Evolutionary conservation across 768 basidiomycete genomes (phyloP).

Genomic region (Steccherinum ochraceum): DNA sequence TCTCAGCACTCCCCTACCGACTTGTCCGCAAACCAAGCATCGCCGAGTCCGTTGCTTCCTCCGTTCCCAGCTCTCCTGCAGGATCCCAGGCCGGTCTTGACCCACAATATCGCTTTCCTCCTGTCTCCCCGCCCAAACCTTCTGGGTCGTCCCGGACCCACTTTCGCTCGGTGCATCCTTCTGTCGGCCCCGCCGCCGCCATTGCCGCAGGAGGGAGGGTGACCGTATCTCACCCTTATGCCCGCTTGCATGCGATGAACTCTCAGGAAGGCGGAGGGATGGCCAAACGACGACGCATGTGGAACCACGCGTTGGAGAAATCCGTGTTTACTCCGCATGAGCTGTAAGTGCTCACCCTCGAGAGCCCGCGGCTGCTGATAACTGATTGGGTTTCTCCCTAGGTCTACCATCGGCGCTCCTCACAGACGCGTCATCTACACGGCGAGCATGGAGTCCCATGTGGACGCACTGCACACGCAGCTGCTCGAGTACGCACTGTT

Average conservation of each 20-base stretch:
- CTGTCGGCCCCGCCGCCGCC: conserved; percentile 1
- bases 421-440: conserved; percentile 66
- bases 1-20: not conserved
- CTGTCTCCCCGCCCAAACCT: not conserved
- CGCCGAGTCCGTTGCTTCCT: not conserved
- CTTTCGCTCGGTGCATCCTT: not conserved
- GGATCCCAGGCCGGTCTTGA: not conserved
- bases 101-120: conserved; percentile 1
- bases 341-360: conserved; percentile 36
- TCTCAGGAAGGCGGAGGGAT: conserved; percentile 28
- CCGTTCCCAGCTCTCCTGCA: not conserved
- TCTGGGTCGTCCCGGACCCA: not conserved
- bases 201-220: conserved; percentile 1
- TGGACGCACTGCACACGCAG: conserved; percentile 61
- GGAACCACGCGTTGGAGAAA: conserved; percentile 76
- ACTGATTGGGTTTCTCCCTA: conserved; percentile 16
- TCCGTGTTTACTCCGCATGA: conserved; percentile 61
- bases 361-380: not conserved
- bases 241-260: conserved; percentile 56
- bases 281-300: conserved; percentile 65
- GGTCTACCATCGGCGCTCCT: conserved; percentile 61
- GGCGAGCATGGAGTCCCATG: conserved; percentile 66
- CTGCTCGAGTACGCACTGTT: conserved; percentile 46
- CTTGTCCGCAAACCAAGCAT: not conserved
- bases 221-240: conserved; percentile 57